Evolutionary conservation across 2,329 filamentous ascomycete genomes (phyloP).

Genomic region (Teratosphaeria pseudoeucalypti): DNA sequence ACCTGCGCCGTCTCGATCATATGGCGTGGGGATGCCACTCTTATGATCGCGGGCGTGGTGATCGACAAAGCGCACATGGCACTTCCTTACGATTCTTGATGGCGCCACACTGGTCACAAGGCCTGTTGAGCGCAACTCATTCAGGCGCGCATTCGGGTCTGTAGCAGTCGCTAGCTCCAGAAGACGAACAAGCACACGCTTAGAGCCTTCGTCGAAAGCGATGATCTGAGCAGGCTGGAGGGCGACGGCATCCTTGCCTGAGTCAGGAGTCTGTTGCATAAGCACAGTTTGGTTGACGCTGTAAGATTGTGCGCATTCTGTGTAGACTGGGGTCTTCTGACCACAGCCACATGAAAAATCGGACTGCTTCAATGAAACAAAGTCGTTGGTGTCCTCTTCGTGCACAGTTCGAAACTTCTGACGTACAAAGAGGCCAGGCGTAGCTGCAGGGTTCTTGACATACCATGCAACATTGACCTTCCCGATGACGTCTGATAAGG

Average conservation of each 20-base stretch:
- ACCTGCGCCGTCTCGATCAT: constrained; percentile 54
- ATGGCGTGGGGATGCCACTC: constrained; percentile 48
- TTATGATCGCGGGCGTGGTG: background rate
- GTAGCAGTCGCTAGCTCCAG: constrained; percentile 3
- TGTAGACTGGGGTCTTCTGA: constrained; percentile 6
- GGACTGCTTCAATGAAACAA: constrained; percentile 45
- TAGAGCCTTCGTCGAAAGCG: constrained; percentile 27
- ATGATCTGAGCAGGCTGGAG: constrained; percentile 56
- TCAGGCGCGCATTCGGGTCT: constrained; percentile 30
- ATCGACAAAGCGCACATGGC: constrained; percentile 48
- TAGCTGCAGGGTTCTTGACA: constrained; percentile 39
- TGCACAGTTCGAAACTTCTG: constrained; percentile 52
- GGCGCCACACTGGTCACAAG: constrained; percentile 29
- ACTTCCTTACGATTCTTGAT: constrained; percentile 43
- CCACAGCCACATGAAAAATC: constrained; percentile 46
- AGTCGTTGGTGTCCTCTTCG: constrained; percentile 42
- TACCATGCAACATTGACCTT: constrained; percentile 49
- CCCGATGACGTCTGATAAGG: constrained; percentile 45
- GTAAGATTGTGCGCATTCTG: constrained; percentile 25
- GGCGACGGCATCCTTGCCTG: constrained; percentile 6
- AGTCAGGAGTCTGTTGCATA: constrained; percentile 16
- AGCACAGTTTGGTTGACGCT: constrained; percentile 52
- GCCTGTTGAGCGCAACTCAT: constrained; percentile 51
- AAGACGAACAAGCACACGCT: constrained; percentile 8
- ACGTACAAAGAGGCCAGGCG: constrained; percentile 54